Base-by-base conservation (phyloP, 139 green algal genomes). In the Chlamydomonas applanata region DNA sequence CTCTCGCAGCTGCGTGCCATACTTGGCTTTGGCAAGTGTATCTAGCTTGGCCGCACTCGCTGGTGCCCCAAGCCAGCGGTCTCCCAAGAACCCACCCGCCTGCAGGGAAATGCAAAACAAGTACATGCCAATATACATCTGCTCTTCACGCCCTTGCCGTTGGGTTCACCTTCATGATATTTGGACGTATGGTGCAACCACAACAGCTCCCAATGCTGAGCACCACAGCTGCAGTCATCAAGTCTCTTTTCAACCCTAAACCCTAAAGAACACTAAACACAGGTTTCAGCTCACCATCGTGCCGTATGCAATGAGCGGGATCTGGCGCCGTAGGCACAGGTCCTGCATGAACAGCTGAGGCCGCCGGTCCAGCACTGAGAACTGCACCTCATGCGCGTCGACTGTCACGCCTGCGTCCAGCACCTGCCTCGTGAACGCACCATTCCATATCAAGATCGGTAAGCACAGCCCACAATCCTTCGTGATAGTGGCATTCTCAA, bases 331-430 rank as follows among this genome's bases (percentile, higher is more conserved):
- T 35, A 40, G n/a, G 25, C 59, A 66, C 59, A 66, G 59, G 25
- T 66, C 59, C 59, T 40, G 29, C 59, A 66, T 66, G 59, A 40
- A 66, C 25, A 66, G 25, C 30, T 66, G n/a, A 24, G 59, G 59
- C 24, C 59, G 59, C 24, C 59, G 22, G 54, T 96, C 91, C 60
- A 96, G 78, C 64, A 95, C 83, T 2, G 78, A 89, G 75, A 86
- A 92, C 69, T 94, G 89, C 66, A 95, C 85, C 82, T 92, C 85
- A 79, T 92, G 88, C 66, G 71, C 82, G n/a, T 73, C 83, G 9
- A 94, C 72, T 44, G 64, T 72, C 36, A 89, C 88, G 7, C 91
- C 87, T 3, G 69, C 78, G 5, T 90, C 75, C 53, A 91, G 35
- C 46, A 94, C 87, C 76, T 93, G 80, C 25, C n/a, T n/a, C n/a